Conservation (phyloP, 768 basidiomycete species). For the Phanerochaete sordida region DNA sequence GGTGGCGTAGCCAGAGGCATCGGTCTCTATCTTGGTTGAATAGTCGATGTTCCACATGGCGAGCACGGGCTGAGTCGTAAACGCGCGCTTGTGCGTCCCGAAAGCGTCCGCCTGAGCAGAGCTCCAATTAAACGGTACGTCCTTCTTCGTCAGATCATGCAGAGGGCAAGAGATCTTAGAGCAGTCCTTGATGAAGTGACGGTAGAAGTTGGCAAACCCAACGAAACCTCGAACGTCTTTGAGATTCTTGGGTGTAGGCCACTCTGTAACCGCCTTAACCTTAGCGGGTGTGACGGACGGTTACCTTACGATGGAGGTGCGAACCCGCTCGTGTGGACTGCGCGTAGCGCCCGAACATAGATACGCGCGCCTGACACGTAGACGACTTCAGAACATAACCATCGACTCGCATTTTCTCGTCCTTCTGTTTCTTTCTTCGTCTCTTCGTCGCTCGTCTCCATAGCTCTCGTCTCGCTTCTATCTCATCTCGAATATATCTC, state of each 20-base stretch:
- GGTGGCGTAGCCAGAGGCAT: no score
- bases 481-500: no score
- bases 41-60: no score
- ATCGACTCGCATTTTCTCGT: no score
- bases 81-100: background rate
- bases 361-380: no score
- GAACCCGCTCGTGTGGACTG: no score
- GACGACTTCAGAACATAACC: no score
- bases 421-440: no score
- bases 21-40: no score
- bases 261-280: conserved; percentile 26
- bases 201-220: conserved; percentile 30
- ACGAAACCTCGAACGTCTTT: conserved; percentile 24
- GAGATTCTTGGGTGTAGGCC: conserved; percentile 14
- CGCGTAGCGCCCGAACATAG: no score
- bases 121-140: background rate
- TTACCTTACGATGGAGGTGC: conserved; percentile 22
- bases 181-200: conserved; percentile 27
- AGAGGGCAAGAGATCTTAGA: conserved; percentile 23
- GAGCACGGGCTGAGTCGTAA: background rate
- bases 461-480: no score
- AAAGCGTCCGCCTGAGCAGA: background rate
- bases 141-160: conserved; percentile 11
- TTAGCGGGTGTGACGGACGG: conserved; percentile 33
- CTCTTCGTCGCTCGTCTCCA: no score